Evolutionary conservation across 2,329 filamentous ascomycete species (phyloP), one percentile per base, ranked within the genome.

Genomic region (Penicillium concentricum): DNA sequence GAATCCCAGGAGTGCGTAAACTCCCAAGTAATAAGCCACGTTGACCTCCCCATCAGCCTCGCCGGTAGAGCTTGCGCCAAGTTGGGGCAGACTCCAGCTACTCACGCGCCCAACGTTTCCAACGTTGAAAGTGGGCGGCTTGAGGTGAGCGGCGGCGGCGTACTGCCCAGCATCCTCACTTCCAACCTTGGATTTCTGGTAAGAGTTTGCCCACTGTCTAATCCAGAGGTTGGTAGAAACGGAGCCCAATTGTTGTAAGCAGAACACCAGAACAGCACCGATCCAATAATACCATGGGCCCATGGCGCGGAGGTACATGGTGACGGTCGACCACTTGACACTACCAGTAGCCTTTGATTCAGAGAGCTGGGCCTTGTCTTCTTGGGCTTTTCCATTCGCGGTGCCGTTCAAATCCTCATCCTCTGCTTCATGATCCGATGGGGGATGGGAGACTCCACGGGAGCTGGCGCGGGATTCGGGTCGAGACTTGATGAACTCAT

Each of bases 211-310:
- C 94, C 94, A 99, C 72, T 93, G 82, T 65, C 91, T 85, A 67
- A 99, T 96, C 94, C 94, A 99, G 49, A 97, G 77, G 67, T 94
- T 97, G 35, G 92, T 95, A 0, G 89, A 91, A 2, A 97, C 88
- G 24, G 89, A 89, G 4, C 89, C 89, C 34, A 96, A 73, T 72
- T 99, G 94, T 71, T 97, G 92, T 43, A 88, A 78, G 28, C 82
- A 82, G 69, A 99, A 97, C 37, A 92, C 87, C 5, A 87, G 64
- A 15, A 87, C 76, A 20, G 92, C 89, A 35, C 90, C 78, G 46
- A 88, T 74, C 94, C 94, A 99, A 78, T 96, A 99, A 82, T 91
- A 92, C 91, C 92, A 96, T 5, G 88, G 83, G n/a, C 94, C 94
- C 94, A 99, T 99, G 61, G 92, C 85, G 57, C 77, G 78, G 18